phyloP scores from a whole-genome alignment of 2,329 filamentous ascomycete genomes.

The Atkinsonella hypoxylon region DNA sequence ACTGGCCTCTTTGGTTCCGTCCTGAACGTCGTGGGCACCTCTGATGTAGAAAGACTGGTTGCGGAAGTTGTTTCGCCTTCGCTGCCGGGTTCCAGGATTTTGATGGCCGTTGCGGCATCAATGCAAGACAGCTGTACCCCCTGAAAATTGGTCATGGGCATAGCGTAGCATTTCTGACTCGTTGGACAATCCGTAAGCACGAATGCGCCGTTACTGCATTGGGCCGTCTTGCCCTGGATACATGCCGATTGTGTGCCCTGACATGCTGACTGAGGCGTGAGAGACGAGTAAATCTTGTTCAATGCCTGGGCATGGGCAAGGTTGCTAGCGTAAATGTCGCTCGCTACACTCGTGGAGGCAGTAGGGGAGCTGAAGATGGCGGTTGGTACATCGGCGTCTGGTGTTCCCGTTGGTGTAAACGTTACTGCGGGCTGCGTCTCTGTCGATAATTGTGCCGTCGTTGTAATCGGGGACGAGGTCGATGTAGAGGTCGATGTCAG shows the following conservation, averaged over 20 bases:
- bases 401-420: conserved; percentile 22
- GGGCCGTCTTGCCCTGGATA: conserved; percentile 35
- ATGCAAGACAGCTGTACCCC: conserved; percentile 40
- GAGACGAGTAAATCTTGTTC: conserved; percentile 34
- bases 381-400: conserved; percentile 30
- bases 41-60: neutral
- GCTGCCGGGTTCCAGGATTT: conserved; percentile 26
- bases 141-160: conserved; percentile 37
- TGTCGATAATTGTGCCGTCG: neutral
- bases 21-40: conserved; percentile 3
- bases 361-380: conserved; percentile 22
- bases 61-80: conserved; percentile 4
- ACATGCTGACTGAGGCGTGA: conserved; percentile 36
- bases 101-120: conserved; percentile 25
- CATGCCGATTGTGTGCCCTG: conserved; percentile 36
- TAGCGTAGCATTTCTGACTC: conserved; percentile 34
- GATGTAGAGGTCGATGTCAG: neutral
- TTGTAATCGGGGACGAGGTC: conserved; percentile 1
- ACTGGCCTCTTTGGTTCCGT: neutral
- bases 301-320: conserved; percentile 31
- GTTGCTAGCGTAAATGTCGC: conserved; percentile 31
- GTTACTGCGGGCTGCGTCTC: conserved; percentile 6
- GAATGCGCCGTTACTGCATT: conserved; percentile 33
- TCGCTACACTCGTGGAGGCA: conserved; percentile 27
- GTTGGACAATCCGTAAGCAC: conserved; percentile 25